Conservation (phyloP, 768 basidiomycete species). For the Phlebiopsis gigantea region DNA sequence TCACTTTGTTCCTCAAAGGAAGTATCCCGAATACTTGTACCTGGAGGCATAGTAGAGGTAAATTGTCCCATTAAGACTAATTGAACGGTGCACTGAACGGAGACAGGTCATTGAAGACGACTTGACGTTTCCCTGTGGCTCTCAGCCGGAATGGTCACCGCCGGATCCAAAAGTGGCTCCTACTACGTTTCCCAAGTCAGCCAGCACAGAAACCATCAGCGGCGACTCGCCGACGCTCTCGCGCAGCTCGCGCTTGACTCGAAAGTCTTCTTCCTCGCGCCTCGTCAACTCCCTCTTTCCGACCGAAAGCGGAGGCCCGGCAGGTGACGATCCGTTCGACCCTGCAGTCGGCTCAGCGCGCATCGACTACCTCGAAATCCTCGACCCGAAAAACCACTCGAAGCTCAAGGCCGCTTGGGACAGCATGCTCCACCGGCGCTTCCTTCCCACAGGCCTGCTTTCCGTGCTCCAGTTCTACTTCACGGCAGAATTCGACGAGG, state of each 20-base stretch:
- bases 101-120: conserved; percentile 68
- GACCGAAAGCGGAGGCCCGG: conserved; percentile 5
- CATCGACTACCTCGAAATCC: conserved; percentile 17
- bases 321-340: conserved; percentile 7
- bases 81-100: background rate
- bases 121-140: conserved; percentile 57
- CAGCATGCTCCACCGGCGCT: conserved; percentile 55
- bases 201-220: background rate
- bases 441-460: conserved; percentile 48
- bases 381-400: conserved; percentile 57
- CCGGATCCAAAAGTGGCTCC: background rate
- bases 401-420: conserved; percentile 62
- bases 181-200: background rate
- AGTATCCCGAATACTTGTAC: conserved; percentile 58
- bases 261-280: background rate
- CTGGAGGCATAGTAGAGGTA: conserved; percentile 63
- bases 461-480: conserved; percentile 67
- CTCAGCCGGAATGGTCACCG: background rate
- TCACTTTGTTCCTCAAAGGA: conserved; percentile 39
- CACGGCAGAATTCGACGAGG: conserved; percentile 48
- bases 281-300: conserved; percentile 1
- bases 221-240: background rate
- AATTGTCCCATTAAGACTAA: conserved; percentile 5
- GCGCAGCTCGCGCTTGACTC: background rate
- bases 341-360: conserved; percentile 5